Conservation (phyloP, 2,329 filamentous ascomycete genomes). For the Fusarium domesticum region DNA sequence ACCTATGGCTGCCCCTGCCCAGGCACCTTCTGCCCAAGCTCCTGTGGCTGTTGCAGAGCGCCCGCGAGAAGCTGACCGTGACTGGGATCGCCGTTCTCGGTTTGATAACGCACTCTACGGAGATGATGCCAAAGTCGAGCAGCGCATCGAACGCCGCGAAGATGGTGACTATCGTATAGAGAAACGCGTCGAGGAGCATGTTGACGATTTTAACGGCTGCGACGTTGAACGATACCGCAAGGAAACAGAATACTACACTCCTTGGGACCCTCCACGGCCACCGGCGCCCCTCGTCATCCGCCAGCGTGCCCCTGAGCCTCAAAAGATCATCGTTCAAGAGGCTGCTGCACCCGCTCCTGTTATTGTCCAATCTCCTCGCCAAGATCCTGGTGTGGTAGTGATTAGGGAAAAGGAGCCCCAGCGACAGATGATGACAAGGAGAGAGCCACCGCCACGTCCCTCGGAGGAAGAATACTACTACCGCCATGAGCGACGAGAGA, state of each 20-base stretch:
- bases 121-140: slow-evolving; percentile 53
- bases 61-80: slow-evolving; percentile 37
- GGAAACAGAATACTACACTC: slow-evolving; percentile 61
- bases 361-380: slow-evolving; percentile 41
- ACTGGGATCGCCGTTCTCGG: slow-evolving; percentile 44
- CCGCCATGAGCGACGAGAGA: slow-evolving; percentile 45
- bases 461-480: slow-evolving; percentile 52
- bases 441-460: slow-evolving; percentile 31
- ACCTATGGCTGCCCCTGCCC: slow-evolving; percentile 24
- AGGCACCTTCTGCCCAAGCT: slow-evolving; percentile 4
- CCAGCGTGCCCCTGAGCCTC: slow-evolving; percentile 52
- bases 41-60: slow-evolving; percentile 27
- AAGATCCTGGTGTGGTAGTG: slow-evolving; percentile 45
- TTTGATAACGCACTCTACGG: slow-evolving; percentile 43
- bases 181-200: slow-evolving; percentile 50
- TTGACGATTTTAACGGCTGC: slow-evolving; percentile 43
- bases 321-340: slow-evolving; percentile 60
- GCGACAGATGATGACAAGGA: slow-evolving; percentile 34
- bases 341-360: slow-evolving; percentile 51
- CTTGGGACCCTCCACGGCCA: slow-evolving; percentile 46
- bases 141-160: slow-evolving; percentile 49
- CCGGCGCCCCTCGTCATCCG: slow-evolving; percentile 53
- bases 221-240: slow-evolving; percentile 59
- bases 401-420: slow-evolving; percentile 42
- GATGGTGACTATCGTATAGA: slow-evolving; percentile 46